Evolutionary conservation across 2,329 filamentous ascomycete genomes (phyloP), one percentile per base, ranked within the genome.

Genomic region (Pseudogymnoascus sp.): DNA sequence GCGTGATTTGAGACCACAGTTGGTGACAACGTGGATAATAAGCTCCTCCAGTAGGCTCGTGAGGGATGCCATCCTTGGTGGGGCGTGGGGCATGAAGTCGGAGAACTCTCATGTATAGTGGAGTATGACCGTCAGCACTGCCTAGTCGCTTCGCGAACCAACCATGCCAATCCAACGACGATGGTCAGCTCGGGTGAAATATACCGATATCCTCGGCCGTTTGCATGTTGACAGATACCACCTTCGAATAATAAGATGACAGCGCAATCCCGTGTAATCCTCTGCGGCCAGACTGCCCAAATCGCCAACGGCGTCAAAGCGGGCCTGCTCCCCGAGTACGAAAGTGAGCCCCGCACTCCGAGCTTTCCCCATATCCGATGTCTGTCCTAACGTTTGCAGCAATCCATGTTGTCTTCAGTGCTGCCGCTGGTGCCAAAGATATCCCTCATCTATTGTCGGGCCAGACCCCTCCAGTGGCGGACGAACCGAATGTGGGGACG

Each of bases 341-440:
- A 65, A 43, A 63, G 64, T 65, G 14, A 35, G 38, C 11, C n/a
- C 11, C 14, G n/a, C 12, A 31, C 26, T 16, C 23, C 26, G 7
- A 6, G n/a, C 26, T 52, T 52, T 52, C 45, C 21, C 21, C 8
- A 11, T 52, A 21, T 16, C 8, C 3, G 6, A 52, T 14, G 7
- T 5, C 21, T 14, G 5, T 52, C n/a, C 45, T 52, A 31, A 52
- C 23, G 5, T 7, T 16, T 29, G 3, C 12, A 65, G 64, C 64
- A 8, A 49, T 65, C n/a, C 64, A 65, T 58, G 38, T 64, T n/a
- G 45, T 65, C 59, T 52, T 65, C 31, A 64, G 29, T 12, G 49
- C 38, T 14, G 41, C 58, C 16, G 23, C 37, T 21, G 61, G 45
- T 11, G n/a, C 49, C 11, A 49, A 45, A 26, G 59, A 65, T 31